Conservation (phyloP, 208 protist genomes). For the Leptomonas pyrrhocoris region DNA sequence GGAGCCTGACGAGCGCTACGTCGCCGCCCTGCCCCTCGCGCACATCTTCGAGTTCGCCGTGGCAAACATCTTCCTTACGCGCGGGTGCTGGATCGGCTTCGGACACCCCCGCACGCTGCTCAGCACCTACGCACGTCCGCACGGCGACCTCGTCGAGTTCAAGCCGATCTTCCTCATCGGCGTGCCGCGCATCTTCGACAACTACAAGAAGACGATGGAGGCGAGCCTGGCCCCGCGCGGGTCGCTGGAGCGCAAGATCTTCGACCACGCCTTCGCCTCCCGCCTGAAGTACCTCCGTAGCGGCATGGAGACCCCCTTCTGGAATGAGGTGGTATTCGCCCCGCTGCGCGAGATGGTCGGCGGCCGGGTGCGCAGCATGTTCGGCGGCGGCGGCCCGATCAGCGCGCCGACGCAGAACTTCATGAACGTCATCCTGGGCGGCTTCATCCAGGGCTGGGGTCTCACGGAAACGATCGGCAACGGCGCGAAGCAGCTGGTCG, state of each 20-base stretch:
- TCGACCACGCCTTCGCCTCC: slow-evolving; percentile 69
- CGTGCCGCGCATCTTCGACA: slow-evolving; percentile 92
- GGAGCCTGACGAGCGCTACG: slow-evolving; percentile 55
- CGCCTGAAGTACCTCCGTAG: slow-evolving; percentile 62
- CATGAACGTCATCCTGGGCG: slow-evolving; percentile 81
- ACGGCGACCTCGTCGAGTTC: slow-evolving; percentile 86
- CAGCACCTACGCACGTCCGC: slow-evolving; percentile 64
- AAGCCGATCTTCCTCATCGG: slow-evolving; percentile 70
- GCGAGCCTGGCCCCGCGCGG: slow-evolving; percentile 65
- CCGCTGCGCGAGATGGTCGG: slow-evolving; percentile 57
- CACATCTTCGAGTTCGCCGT: slow-evolving; percentile 93
- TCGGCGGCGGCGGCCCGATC: slow-evolving; percentile 86
- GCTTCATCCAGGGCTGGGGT: slow-evolving; percentile 76
- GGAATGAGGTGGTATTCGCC: slow-evolving; percentile 83
- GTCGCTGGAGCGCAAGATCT: slow-evolving; percentile 68
- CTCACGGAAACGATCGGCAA: slow-evolving; percentile 89
- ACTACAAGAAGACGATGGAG: slow-evolving; percentile 76
- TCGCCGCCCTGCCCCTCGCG: slow-evolving; percentile 92
- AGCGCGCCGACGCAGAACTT: slow-evolving; percentile 82
- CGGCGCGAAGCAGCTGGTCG: slow-evolving; percentile 64
- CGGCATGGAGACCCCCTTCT: slow-evolving; percentile 86
- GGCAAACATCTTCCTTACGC: slow-evolving; percentile 67
- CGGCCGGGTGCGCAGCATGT: slow-evolving; percentile 53
- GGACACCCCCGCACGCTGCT: slow-evolving; percentile 80
- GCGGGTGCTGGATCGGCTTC: slow-evolving; percentile 77